A percentile compares a stretch with the other conserved stretches of the same genome.
These are phyloP conservation scores for Erodium moschatum DNA, from an alignment of 441 rosid species.

Conservation along the genomic window DNA sequence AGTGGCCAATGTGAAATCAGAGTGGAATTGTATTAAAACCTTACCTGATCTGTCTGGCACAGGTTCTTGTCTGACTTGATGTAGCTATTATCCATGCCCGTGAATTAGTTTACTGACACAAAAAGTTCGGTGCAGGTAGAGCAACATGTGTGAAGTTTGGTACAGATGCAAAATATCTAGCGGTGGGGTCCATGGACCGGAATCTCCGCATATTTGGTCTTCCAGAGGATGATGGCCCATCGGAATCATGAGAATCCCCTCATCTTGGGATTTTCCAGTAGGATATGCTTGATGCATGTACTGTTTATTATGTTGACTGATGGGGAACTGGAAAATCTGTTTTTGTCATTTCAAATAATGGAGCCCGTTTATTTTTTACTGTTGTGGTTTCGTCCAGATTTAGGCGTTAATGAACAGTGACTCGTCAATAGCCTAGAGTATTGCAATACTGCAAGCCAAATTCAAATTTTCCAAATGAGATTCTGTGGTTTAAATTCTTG, in stretches of 20 bases:
- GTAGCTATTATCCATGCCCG: neutral
- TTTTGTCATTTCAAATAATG: neutral
- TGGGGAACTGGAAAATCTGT: neutral
- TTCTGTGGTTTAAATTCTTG: too few species aligned
- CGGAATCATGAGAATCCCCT: constrained; percentile 35
- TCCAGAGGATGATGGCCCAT: constrained; percentile 42
- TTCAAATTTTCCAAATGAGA: too few species aligned
- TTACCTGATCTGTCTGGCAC: constrained; percentile 94
- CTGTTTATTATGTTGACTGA: neutral
- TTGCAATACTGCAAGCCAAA: too few species aligned
- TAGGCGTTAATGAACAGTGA: too few species aligned
- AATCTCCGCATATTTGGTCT: constrained; percentile 83
- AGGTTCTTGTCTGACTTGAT: constrained; percentile 36
- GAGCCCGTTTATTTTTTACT: neutral
- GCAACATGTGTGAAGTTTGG: constrained; percentile 81
- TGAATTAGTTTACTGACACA: neutral
- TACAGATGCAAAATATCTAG: constrained; percentile 68
- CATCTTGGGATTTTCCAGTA: neutral
- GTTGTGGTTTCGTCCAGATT: neutral
- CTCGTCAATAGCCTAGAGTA: too few species aligned
- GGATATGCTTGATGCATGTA: neutral
- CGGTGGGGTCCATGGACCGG: constrained; percentile 95
- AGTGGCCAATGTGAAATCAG: constrained; percentile 87
- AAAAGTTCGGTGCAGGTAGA: constrained; percentile 38
- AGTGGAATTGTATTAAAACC: constrained; percentile 80